Percentiles rank a stretch among this genome's conserved stretches.
Evolutionary conservation across 1,139 yeast species (phyloP).

Genomic region (Geotrichum phurueaensis): DNA sequence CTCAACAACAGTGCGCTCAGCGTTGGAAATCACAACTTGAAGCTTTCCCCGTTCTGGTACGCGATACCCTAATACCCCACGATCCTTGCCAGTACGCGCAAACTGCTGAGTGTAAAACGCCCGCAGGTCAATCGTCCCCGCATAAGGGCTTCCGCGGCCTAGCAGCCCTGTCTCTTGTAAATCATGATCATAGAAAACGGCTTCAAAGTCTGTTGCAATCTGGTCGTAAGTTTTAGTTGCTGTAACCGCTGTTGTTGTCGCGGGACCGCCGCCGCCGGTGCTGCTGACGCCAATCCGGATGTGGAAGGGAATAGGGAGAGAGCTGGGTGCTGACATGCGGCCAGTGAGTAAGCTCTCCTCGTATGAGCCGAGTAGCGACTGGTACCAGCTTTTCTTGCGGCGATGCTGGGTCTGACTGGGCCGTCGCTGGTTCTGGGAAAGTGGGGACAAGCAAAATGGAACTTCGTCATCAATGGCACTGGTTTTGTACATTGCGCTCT

Average conservation of each 20-base stretch:
- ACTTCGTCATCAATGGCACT: neutral
- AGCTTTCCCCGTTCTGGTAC: slow-evolving; percentile 40
- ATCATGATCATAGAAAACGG: slow-evolving; percentile 36
- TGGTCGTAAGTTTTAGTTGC: slow-evolving; percentile 22
- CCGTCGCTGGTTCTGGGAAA: slow-evolving; percentile 4
- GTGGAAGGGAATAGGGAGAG: slow-evolving; percentile 32
- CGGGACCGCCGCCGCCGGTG: slow-evolving; percentile 20
- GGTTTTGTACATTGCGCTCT: slow-evolving; percentile 1
- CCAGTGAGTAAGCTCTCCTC: slow-evolving; percentile 36
- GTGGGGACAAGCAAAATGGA: neutral
- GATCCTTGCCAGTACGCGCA: slow-evolving; percentile 22
- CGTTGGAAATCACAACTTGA: slow-evolving; percentile 40
- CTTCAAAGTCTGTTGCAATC: slow-evolving; percentile 30
- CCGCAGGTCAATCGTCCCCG: slow-evolving; percentile 38
- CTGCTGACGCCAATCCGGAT: slow-evolving; percentile 33
- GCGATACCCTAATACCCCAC: slow-evolving; percentile 37
- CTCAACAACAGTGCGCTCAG: slow-evolving; percentile 38
- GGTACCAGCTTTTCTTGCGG: slow-evolving; percentile 10
- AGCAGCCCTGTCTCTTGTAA: slow-evolving; percentile 22
- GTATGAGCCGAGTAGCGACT: slow-evolving; percentile 34
- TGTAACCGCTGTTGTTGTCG: slow-evolving; percentile 27
- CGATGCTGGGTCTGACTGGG: slow-evolving; percentile 20
- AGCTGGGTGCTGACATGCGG: slow-evolving; percentile 33
- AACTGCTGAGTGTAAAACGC: slow-evolving; percentile 29
- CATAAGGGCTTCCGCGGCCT: slow-evolving; percentile 38